Percentiles rank a stretch among this genome's conserved stretches.
These are phyloP conservation scores for Nicotiana attenuata DNA, from an alignment of 257 asterid genomes.

Conservation along the genomic window DNA sequence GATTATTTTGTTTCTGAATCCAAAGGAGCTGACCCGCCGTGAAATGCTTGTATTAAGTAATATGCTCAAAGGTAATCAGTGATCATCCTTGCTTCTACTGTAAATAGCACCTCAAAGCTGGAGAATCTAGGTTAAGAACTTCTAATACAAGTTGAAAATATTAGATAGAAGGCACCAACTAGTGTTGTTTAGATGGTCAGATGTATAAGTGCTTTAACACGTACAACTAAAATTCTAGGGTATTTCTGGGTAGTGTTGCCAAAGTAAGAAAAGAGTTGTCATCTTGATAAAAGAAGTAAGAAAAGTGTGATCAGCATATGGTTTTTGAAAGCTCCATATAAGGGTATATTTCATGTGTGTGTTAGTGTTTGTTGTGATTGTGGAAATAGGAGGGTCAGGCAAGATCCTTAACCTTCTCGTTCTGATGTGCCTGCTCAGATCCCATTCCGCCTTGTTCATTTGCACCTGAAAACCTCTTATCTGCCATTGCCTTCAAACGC, in stretches of 20 bases:
- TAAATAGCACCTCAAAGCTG: not conserved
- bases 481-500: slow-evolving; percentile 71
- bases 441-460: slow-evolving; percentile 39
- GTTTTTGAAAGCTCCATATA: not conserved
- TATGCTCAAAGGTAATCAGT: not conserved
- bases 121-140: not conserved
- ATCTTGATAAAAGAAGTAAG: not conserved
- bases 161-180: not conserved
- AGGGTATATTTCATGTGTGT: not conserved
- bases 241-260: not conserved
- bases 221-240: not conserved
- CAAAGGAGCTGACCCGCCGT: not conserved
- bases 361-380: not conserved
- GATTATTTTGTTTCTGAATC: not conserved
- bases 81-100: not conserved
- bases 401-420: slow-evolving; percentile 49
- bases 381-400: not conserved
- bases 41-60: not conserved
- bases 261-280: not conserved
- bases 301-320: not conserved
- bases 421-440: slow-evolving; percentile 40
- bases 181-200: not conserved
- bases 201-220: not conserved
- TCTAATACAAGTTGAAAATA: not conserved
- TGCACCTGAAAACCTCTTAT: slow-evolving; percentile 73